Base-by-base conservation (phyloP, 2,329 filamentous ascomycete genomes). In the Pezicula radicicola region DNA sequence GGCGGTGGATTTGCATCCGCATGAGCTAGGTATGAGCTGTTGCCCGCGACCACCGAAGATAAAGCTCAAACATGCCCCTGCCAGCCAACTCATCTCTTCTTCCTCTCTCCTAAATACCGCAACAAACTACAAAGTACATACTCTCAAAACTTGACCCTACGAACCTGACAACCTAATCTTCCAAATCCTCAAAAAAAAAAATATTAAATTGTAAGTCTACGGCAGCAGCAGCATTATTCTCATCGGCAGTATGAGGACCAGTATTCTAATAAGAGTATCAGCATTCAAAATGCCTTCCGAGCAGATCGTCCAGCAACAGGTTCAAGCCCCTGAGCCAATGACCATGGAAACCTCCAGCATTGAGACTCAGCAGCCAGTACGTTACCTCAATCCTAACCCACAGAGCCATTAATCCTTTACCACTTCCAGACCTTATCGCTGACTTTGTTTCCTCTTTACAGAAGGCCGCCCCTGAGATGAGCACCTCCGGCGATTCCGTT, bases 321-420 rank as follows among this genome's bases (percentile, higher is more conserved):
- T 60, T 37, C 59, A 64, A 55, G 59, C 58, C 48, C 50, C 60
- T 16, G 58, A 60, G 58, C 59, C 61, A 18, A 65, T 64, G 63
- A 58, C 55, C 40, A 51, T 56, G 36, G 49, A 48, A 35, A 55
- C 55, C 42, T 45, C 41, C 43, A 55, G 30, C 40, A 49, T 65
- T 46, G 59, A 64, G 43, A 47, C 48, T 39, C 45, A 58, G 30
- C 63, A 65, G 51, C 63, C 63, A 4, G 63, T 65, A 61, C 21
- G 60, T 57, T 9, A n/a, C 13, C 18, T 21, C 25, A 25, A 25
- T 25, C 25, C 25, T 25, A 25, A 21, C 39, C 37, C 10, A 36
- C 21, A 60, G 53, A 63, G 58, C 43, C 53, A 52, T 16, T 54
- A 46, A 33, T 48, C 39, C 37, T 37, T 37, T 12, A n/a, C 27